These are phyloP conservation scores for Penicillium sp. DNA, from an alignment of 2,329 filamentous ascomycete genomes.

Conservation along the genomic window DNA sequence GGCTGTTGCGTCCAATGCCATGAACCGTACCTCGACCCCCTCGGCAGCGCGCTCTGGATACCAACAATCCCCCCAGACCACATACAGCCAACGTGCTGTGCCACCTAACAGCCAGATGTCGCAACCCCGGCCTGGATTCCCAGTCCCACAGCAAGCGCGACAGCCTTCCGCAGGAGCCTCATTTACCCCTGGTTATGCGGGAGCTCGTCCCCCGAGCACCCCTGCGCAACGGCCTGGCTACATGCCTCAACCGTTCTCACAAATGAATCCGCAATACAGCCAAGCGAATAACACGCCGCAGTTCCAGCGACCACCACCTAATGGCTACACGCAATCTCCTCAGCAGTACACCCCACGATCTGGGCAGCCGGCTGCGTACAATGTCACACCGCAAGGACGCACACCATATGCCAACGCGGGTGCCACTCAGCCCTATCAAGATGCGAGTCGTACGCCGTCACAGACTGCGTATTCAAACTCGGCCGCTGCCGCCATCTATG, in stretches of 20 bases:
- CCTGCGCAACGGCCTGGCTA: conserved; percentile 42
- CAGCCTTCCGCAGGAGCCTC: conserved; percentile 35
- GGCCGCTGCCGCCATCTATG: conserved; percentile 39
- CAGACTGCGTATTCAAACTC: conserved; percentile 38
- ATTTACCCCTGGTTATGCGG: conserved; percentile 38
- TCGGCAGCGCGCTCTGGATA: conserved; percentile 33
- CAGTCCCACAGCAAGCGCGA: conserved; percentile 34
- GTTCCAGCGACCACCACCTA: conserved; percentile 44
- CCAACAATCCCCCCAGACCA: conserved; percentile 33
- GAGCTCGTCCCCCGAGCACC: conserved; percentile 37
- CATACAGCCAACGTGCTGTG: conserved; percentile 40
- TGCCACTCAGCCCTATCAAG: conserved; percentile 30
- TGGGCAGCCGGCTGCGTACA: conserved; percentile 36
- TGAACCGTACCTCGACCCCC: conserved; percentile 39
- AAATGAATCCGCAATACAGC: conserved; percentile 36
- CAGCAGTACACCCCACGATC: conserved; percentile 41
- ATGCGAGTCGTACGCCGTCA: conserved; percentile 34
- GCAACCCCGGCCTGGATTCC: conserved; percentile 31
- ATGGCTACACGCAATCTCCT: conserved; percentile 39
- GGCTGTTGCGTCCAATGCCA: conserved; percentile 32
- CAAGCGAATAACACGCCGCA: conserved; percentile 41
- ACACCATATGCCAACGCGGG: conserved; percentile 39
- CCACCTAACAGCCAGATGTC: conserved; percentile 32
- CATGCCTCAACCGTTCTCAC: conserved; percentile 38
- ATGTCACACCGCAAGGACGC: conserved; percentile 37